Evolutionary conservation across 2,329 filamentous ascomycete genomes (phyloP).

Genomic region (Simplicillium sp.): DNA sequence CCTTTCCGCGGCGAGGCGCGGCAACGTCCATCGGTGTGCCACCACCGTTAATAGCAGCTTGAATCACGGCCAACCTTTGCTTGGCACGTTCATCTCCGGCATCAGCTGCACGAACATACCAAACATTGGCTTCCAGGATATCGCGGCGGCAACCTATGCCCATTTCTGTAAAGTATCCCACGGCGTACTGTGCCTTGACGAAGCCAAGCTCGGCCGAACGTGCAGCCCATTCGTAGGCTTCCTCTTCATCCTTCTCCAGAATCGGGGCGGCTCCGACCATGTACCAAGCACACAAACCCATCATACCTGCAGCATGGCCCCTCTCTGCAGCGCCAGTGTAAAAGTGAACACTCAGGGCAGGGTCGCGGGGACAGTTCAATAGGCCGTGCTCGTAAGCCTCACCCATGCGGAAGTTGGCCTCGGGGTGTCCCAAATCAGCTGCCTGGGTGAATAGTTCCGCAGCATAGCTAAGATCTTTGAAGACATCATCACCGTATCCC

Average conservation of each 20-base stretch:
- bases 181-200: slow-evolving; percentile 78
- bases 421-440: slow-evolving; percentile 79
- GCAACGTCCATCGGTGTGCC: slow-evolving; percentile 48
- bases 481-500: slow-evolving; percentile 90
- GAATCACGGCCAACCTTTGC: slow-evolving; percentile 77
- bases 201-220: slow-evolving; percentile 73
- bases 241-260: slow-evolving; percentile 87
- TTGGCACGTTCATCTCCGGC: slow-evolving; percentile 84
- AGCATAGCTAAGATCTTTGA: slow-evolving; percentile 82
- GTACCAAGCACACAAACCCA: slow-evolving; percentile 98
- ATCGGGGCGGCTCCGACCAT: slow-evolving; percentile 90
- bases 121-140: slow-evolving; percentile 92
- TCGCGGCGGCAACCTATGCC: slow-evolving; percentile 92
- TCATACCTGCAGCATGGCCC: slow-evolving; percentile 83
- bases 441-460: slow-evolving; percentile 92
- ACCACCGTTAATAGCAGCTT: slow-evolving; percentile 60
- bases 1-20: slow-evolving; percentile 39
- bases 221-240: slow-evolving; percentile 93
- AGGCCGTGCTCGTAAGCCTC: slow-evolving; percentile 93
- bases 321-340: slow-evolving; percentile 87
- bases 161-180: slow-evolving; percentile 98
- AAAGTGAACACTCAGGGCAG: slow-evolving; percentile 90
- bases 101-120: slow-evolving; percentile 95
- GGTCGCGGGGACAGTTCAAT: slow-evolving; percentile 79
- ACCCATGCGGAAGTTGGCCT: slow-evolving; percentile 83